Evolutionary conservation across 345 rosid genomes (phyloP), one percentile per base, ranked within the genome.

Genomic region (Euphorbia peplus): DNA sequence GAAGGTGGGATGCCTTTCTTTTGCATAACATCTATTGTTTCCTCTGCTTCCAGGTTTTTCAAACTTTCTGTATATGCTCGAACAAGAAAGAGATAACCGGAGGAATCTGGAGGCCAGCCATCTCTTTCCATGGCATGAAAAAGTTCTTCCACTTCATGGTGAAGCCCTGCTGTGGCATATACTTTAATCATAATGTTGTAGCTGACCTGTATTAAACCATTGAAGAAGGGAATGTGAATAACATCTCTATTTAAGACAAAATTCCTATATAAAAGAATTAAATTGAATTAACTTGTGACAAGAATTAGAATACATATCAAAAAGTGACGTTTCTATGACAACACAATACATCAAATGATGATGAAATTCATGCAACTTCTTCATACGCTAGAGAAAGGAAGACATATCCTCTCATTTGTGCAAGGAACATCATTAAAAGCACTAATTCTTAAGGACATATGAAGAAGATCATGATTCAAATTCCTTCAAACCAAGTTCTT

Each of bases 171-270:
- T n/a, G 54, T 44, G 39, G 89, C 87, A 69, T 83, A 89, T 35
- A 78, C 64, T 15, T 81, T 82, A 51, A 78, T 78, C 83, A 89
- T 79, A 77, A 86, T 84, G 72, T 87, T 87, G 85, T 87, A 89
- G 89, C 91, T 82, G 57, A 82, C 76, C 93, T 91, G 93, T 84
- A 74, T 46, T 67, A 35, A 24, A 63, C 51, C 54, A 66, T 62
- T 15, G 70, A 71, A 65, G 63, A 42, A 59, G 15, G 56, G 61
- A 59, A 14, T 46, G 29, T 28, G n/a, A n/a, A n/a, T n/a, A 39
- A 68, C 64, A 8, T 53, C 55, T 5, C 56, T 55, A 25, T 26
- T 37, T 30, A 21, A 54, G 50, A 19, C 13, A 8, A n/a, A n/a
- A n/a, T n/a, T 22, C 35, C 28, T 25, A n/a, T 35, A 25, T 14